Evolutionary conservation across 768 basidiomycete species (phyloP).

Genomic region (Rhodotorula diobovata): DNA sequence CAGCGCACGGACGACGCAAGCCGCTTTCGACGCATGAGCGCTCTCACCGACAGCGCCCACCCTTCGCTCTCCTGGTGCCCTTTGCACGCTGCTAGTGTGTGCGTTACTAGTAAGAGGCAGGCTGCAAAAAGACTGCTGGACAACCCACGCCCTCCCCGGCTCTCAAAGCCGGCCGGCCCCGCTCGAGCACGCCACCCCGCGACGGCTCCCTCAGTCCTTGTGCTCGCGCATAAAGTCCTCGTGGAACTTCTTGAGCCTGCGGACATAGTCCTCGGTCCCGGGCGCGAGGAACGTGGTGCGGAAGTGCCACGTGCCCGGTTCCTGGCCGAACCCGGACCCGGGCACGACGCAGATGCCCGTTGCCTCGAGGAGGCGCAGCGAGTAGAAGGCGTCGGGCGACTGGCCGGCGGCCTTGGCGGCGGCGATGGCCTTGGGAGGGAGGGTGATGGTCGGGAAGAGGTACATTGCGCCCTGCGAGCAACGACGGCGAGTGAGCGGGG

Average conservation of each 20-base stretch:
- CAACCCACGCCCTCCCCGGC: too few species aligned
- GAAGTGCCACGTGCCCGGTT: conserved; percentile 82
- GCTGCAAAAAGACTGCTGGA: too few species aligned
- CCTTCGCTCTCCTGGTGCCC: too few species aligned
- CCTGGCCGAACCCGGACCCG: conserved; percentile 91
- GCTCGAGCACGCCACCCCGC: too few species aligned
- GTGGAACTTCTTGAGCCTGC: conserved; percentile 74
- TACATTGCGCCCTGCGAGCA: conserved; percentile 92
- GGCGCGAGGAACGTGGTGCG: conserved; percentile 90
- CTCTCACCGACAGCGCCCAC: too few species aligned
- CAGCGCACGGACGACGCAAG: too few species aligned
- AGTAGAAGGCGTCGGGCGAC: conserved; percentile 83
- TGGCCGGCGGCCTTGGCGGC: conserved; percentile 69
- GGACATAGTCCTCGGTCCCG: conserved; percentile 86
- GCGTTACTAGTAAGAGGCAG: too few species aligned
- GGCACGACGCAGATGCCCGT: conserved; percentile 93
- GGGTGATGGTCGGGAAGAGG: conserved; percentile 75
- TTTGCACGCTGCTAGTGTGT: too few species aligned
- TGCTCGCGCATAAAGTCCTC: conserved; percentile 53
- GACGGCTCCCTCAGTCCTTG: not conserved
- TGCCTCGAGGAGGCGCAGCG: conserved; percentile 72
- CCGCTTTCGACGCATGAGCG: too few species aligned
- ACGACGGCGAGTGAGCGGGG: not conserved
- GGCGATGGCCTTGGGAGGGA: conserved; percentile 67
- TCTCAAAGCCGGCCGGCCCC: too few species aligned